Percentiles rank a stretch among this genome's conserved stretches.
phyloP scores from a whole-genome alignment of 208 protist species.

The Leishmania lainsoni region DNA sequence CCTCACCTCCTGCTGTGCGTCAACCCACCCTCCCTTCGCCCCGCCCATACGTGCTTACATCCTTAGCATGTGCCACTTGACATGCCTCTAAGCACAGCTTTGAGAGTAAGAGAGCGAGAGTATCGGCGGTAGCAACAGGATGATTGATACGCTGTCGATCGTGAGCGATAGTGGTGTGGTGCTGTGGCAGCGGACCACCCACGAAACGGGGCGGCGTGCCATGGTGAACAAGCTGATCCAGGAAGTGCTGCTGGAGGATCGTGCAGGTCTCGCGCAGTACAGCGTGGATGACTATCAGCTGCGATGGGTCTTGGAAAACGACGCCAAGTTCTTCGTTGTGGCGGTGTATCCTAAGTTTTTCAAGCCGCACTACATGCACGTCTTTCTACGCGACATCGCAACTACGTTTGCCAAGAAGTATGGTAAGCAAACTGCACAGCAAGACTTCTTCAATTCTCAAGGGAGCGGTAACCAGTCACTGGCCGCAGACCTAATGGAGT shows the following conservation, averaged over 20 bases:
- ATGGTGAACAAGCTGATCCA: slow-evolving; percentile 93
- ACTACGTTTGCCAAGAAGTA: slow-evolving; percentile 73
- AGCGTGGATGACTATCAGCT: slow-evolving; percentile 88
- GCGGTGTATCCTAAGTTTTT: slow-evolving; percentile 93
- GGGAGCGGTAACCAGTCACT: slow-evolving; percentile 1
- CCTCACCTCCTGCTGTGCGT: not conserved
- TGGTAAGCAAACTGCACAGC: slow-evolving; percentile 29
- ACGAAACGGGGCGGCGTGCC: slow-evolving; percentile 58
- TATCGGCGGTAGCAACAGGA: slow-evolving; percentile 26
- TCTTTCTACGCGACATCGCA: slow-evolving; percentile 84
- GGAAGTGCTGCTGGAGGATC: slow-evolving; percentile 94
- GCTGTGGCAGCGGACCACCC: slow-evolving; percentile 83
- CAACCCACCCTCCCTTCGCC: not conserved
- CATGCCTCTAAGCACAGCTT: not conserved
- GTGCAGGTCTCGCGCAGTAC: slow-evolving; percentile 71
- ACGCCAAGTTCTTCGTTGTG: slow-evolving; percentile 93
- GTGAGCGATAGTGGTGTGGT: slow-evolving; percentile 94
- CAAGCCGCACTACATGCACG: slow-evolving; percentile 83
- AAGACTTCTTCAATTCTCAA: slow-evolving; percentile 8
- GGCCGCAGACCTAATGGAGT: slow-evolving; percentile 43
- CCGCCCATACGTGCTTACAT: not conserved
- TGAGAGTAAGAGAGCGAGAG: not conserved
- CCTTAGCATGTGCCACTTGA: not conserved
- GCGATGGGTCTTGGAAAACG: slow-evolving; percentile 93
- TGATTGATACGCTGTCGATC: slow-evolving; percentile 95